phyloP scores from a whole-genome alignment of 2,329 filamentous ascomycete genomes.

The Beauveria scarabaeidicola region DNA sequence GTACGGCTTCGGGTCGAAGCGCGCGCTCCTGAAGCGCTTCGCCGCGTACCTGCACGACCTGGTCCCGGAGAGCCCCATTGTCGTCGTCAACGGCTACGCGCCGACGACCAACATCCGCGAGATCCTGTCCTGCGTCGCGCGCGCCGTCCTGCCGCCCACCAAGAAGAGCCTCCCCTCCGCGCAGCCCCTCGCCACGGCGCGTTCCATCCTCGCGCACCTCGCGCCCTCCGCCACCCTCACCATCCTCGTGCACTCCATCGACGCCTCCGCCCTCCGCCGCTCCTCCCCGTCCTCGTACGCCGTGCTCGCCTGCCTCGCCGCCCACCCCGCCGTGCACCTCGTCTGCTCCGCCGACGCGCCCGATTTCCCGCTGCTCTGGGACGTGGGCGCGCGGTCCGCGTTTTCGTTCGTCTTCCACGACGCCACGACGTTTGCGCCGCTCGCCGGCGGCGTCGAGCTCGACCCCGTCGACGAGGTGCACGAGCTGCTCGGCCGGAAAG shows the following conservation, averaged over 20 bases:
- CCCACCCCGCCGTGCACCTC: constrained; percentile 63
- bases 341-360: constrained; percentile 81
- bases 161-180: background rate
- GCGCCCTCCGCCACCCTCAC: constrained; percentile 39
- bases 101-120: constrained; percentile 58
- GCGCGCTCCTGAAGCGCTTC: constrained; percentile 64
- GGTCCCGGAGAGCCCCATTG: constrained; percentile 39
- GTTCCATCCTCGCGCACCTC: constrained; percentile 26
- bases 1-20: constrained; percentile 89
- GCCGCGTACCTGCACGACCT: constrained; percentile 54
- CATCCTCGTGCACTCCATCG: constrained; percentile 78
- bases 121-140: constrained; percentile 46
- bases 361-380: constrained; percentile 82
- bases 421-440: constrained; percentile 78
- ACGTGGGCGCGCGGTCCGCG: constrained; percentile 70
- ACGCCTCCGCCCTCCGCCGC: constrained; percentile 68
- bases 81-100: constrained; percentile 81
- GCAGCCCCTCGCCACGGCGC: constrained; percentile 6
- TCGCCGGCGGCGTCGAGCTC: constrained; percentile 51
- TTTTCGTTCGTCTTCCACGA: constrained; percentile 91
- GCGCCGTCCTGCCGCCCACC: constrained; percentile 50
- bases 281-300: constrained; percentile 40
- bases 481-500: constrained; percentile 72
- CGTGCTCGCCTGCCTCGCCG: constrained; percentile 66
- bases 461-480: constrained; percentile 89